These are phyloP conservation scores for Typha latifolia DNA, from an alignment of 176 grass and related monocot genomes.

Conservation along the genomic window DNA sequence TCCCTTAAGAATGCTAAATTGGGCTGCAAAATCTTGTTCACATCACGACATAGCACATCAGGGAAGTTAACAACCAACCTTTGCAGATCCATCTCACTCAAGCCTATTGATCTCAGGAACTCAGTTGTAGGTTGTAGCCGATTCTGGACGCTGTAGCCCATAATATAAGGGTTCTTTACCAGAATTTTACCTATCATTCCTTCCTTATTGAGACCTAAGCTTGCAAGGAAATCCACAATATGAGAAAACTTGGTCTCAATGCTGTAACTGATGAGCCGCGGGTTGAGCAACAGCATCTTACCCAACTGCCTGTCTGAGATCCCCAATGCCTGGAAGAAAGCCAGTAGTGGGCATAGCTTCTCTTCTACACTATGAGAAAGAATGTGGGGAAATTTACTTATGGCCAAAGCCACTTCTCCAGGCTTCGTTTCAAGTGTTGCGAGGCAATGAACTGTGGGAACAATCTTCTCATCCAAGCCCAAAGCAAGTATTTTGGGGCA, in stretches of 20 bases:
- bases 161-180: slow-evolving; percentile 70
- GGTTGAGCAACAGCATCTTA: slow-evolving; percentile 80
- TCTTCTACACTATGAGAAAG: slow-evolving; percentile 81
- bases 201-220: slow-evolving; percentile 68
- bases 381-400: slow-evolving; percentile 81
- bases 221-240: slow-evolving; percentile 48
- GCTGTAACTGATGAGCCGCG: slow-evolving; percentile 91
- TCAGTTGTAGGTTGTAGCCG: slow-evolving; percentile 66
- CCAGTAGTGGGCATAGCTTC: slow-evolving; percentile 88
- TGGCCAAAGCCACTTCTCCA: slow-evolving; percentile 56
- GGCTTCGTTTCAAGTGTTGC: slow-evolving; percentile 60
- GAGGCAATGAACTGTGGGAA: slow-evolving; percentile 87
- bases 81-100: slow-evolving; percentile 45
- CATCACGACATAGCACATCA: slow-evolving; percentile 65
- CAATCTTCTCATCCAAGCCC: slow-evolving; percentile 52
- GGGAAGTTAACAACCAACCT: slow-evolving; percentile 59
- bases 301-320: slow-evolving; percentile 80
- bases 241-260: slow-evolving; percentile 82
- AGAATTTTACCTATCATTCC: slow-evolving; percentile 66
- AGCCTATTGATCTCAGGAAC: slow-evolving; percentile 60
- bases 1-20: slow-evolving; percentile 62
- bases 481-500: slow-evolving; percentile 87
- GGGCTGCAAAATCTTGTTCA: slow-evolving; percentile 47
- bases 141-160: slow-evolving; percentile 79
- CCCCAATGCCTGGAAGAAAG: slow-evolving; percentile 76